Conservation (phyloP, 139 green algal genomes). For the Nannochloris sp. region DNA sequence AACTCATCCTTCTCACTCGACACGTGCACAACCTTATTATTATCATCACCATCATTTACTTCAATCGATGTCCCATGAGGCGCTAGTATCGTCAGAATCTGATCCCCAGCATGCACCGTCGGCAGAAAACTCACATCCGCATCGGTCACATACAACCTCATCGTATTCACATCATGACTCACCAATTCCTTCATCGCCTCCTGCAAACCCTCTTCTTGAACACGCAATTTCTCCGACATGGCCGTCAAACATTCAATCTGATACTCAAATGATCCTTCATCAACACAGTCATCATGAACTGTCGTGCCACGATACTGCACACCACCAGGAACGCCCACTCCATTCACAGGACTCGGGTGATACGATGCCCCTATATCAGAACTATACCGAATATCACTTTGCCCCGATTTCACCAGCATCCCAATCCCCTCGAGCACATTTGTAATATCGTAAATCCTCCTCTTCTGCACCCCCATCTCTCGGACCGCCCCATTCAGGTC, state of each 20-base stretch:
- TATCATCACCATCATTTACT: background rate
- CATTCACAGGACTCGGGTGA: too few species aligned
- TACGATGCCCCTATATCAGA: background rate
- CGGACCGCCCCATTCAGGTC: constrained; percentile 89
- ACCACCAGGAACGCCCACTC: background rate
- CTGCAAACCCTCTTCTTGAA: background rate
- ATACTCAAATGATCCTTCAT: background rate
- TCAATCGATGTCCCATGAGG: constrained; percentile 52
- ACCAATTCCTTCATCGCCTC: constrained; percentile 2
- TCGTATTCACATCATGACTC: constrained; percentile 31
- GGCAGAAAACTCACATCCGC: constrained; percentile 56
- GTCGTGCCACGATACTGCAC: too few species aligned
- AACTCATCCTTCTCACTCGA: too few species aligned
- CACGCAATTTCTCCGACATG: too few species aligned
- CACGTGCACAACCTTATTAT: too few species aligned
- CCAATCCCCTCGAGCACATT: constrained; percentile 97
- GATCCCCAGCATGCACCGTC: constrained; percentile 52
- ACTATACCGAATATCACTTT: constrained; percentile 68
- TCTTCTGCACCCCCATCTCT: constrained; percentile 72
- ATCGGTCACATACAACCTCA: constrained; percentile 69
- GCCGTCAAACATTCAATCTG: too few species aligned
- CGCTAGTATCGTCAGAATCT: constrained; percentile 71
- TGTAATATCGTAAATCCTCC: constrained; percentile 98
- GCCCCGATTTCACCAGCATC: constrained; percentile 87
- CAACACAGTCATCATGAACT: background rate